Evolutionary conservation across 78 protist genomes (phyloP).

Genomic region (Dictyostelium discoideum): DNA sequence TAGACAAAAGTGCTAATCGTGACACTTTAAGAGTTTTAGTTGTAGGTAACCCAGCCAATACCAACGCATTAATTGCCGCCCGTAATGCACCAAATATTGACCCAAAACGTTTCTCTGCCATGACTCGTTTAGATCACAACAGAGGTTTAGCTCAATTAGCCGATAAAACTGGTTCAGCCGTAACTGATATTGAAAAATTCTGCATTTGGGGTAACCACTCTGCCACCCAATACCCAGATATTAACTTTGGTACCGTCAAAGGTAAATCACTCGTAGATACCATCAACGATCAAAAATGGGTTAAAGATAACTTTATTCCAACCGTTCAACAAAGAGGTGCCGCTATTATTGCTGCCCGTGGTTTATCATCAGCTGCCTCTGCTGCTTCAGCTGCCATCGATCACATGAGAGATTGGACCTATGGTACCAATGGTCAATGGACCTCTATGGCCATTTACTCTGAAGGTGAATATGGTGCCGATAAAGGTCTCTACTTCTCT

Average conservation of each 20-base stretch:
- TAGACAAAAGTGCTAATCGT: slow-evolving; percentile 51
- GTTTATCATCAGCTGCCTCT: slow-evolving; percentile 91
- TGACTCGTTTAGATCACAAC: slow-evolving; percentile 97
- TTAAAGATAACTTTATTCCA: slow-evolving; percentile 83
- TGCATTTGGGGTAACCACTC: slow-evolving; percentile 98
- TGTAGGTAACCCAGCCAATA: slow-evolving; percentile 99
- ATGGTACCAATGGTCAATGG: slow-evolving; percentile 82
- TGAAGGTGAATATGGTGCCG: slow-evolving; percentile 86
- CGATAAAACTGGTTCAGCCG: neutral
- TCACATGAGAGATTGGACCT: slow-evolving; percentile 88
- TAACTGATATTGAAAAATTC: slow-evolving; percentile 77
- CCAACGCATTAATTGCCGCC: slow-evolving; percentile 91
- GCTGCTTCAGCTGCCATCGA: slow-evolving; percentile 93
- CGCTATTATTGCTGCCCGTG: slow-evolving; percentile 91
- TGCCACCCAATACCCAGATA: slow-evolving; percentile 89
- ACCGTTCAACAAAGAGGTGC: slow-evolving; percentile 96
- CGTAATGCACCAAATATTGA: slow-evolving; percentile 83
- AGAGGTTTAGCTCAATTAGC: slow-evolving; percentile 87
- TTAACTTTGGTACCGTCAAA: slow-evolving; percentile 53
- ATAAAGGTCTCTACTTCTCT: slow-evolving; percentile 79
- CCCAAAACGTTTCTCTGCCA: slow-evolving; percentile 77
- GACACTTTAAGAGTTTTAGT: slow-evolving; percentile 86
- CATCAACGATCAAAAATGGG: slow-evolving; percentile 77
- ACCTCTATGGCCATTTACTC: slow-evolving; percentile 79
- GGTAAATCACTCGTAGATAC: slow-evolving; percentile 27